phyloP scores from a whole-genome alignment of 805 yeast genomes.

The Cyberlindnera suaveolens region DNA sequence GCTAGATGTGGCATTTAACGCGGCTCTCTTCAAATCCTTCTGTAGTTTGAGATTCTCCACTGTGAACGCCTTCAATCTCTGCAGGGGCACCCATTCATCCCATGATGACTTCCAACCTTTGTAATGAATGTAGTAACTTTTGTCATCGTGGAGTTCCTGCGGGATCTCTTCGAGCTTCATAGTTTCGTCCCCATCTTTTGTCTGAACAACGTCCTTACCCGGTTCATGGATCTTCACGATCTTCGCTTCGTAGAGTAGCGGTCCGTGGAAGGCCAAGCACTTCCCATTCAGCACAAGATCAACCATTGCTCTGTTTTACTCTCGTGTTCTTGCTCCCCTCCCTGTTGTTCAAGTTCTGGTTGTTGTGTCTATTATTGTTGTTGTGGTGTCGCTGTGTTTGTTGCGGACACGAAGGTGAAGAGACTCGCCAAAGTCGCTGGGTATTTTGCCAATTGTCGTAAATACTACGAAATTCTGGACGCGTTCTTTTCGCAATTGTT shows the following conservation, averaged over 20 bases:
- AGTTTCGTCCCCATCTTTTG: conserved; percentile 34
- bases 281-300: conserved; percentile 24
- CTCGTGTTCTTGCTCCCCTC: not conserved
- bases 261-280: conserved; percentile 86
- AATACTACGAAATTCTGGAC: too few species aligned
- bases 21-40: conserved; percentile 49
- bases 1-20: conserved; percentile 27
- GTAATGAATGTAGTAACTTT: conserved; percentile 72
- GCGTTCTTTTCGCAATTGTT: too few species aligned
- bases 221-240: conserved; percentile 60
- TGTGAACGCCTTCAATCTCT: conserved; percentile 60
- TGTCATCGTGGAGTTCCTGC: conserved; percentile 27
- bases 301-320: not conserved
- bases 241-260: conserved; percentile 83
- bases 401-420: not conserved
- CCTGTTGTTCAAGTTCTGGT: not conserved
- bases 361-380: not conserved
- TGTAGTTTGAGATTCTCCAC: conserved; percentile 63
- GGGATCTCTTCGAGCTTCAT: conserved; percentile 24
- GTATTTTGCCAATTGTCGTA: too few species aligned
- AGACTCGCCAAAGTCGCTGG: not conserved
- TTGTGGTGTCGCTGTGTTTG: not conserved
- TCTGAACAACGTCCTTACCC: conserved; percentile 33
- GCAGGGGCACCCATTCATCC: conserved; percentile 91
- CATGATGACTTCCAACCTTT: conserved; percentile 94